These are phyloP conservation scores for Blastocystis sp. DNA, from an alignment of 352 stramenopile genomes.

Conservation along the genomic window DNA sequence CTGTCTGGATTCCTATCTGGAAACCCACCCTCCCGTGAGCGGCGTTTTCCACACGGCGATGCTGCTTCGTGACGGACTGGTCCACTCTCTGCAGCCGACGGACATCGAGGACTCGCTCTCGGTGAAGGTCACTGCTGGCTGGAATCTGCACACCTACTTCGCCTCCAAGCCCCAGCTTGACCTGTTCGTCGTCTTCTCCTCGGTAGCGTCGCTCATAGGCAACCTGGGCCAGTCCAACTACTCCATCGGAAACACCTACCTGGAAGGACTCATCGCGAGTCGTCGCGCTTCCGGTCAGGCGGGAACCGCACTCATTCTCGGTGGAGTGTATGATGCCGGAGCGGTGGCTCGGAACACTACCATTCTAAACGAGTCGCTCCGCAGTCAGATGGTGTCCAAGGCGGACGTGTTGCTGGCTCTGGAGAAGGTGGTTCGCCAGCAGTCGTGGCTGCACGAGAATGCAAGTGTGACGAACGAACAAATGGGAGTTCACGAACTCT, in stretches of 20 bases:
- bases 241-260: not conserved
- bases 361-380: conserved; percentile 26
- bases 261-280: conserved; percentile 16
- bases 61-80: conserved; percentile 45
- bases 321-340: conserved; percentile 51
- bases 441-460: not conserved
- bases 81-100: not conserved
- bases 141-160: conserved; percentile 46
- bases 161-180: not conserved
- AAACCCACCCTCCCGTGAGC: not conserved
- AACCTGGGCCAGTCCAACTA: conserved; percentile 55
- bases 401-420: conserved; percentile 20
- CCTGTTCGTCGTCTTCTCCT: conserved; percentile 48
- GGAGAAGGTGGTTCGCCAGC: not conserved
- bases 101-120: conserved; percentile 6
- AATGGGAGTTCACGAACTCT: not conserved
- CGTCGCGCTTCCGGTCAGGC: not conserved
- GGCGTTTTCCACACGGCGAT: conserved; percentile 44
- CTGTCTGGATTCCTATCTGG: not conserved
- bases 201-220: not conserved
- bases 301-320: conserved; percentile 6
- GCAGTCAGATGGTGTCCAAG: conserved; percentile 42
- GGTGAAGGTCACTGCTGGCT: conserved; percentile 9
- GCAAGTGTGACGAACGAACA: not conserved
- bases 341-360: conserved; percentile 6